Evolutionary conservation across 495 filamentous ascomycete species (phyloP).

Genomic region (Penicillium canescens): DNA sequence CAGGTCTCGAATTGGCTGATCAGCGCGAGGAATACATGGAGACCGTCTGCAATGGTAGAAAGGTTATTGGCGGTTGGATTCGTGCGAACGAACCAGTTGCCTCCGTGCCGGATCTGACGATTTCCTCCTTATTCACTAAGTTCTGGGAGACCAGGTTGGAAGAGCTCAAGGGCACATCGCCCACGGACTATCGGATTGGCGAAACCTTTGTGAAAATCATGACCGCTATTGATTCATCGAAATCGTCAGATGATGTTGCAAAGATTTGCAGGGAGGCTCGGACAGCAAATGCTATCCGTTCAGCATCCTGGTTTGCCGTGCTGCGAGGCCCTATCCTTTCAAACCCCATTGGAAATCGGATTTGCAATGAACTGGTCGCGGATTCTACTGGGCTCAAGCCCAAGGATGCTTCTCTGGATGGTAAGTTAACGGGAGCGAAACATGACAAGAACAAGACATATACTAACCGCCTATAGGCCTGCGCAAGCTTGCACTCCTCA

Average conservation of each 20-base stretch:
- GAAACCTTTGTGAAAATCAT: conserved; percentile 45
- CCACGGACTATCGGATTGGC: conserved; percentile 39
- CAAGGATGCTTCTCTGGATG: conserved; percentile 34
- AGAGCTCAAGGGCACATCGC: conserved; percentile 27
- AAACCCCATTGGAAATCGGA: conserved; percentile 38
- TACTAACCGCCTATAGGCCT: conserved; percentile 41
- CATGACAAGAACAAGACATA: not conserved
- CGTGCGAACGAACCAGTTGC: conserved; percentile 20
- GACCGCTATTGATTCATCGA: conserved; percentile 26
- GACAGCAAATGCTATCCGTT: conserved; percentile 39
- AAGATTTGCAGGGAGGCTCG: conserved; percentile 38
- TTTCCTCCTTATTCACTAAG: conserved; percentile 27
- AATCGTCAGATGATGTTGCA: conserved; percentile 34
- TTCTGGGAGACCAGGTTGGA: conserved; percentile 42
- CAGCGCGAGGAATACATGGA: conserved; percentile 60
- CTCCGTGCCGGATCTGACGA: conserved; percentile 9
- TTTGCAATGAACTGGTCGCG: conserved; percentile 61
- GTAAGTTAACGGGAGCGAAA: conserved; percentile 27
- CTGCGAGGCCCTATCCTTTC: conserved; percentile 36
- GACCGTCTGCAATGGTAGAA: conserved; percentile 57
- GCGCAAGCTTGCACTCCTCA: conserved; percentile 56
- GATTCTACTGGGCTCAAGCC: conserved; percentile 57
- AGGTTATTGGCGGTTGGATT: conserved; percentile 52
- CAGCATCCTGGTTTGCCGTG: conserved; percentile 41
- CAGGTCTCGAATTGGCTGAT: conserved; percentile 45